Percentiles rank a stretch among this genome's conserved stretches.
Evolutionary conservation across 1,284 basidiomycete genomes (phyloP).

Genomic region (Coriolopsis trogii): DNA sequence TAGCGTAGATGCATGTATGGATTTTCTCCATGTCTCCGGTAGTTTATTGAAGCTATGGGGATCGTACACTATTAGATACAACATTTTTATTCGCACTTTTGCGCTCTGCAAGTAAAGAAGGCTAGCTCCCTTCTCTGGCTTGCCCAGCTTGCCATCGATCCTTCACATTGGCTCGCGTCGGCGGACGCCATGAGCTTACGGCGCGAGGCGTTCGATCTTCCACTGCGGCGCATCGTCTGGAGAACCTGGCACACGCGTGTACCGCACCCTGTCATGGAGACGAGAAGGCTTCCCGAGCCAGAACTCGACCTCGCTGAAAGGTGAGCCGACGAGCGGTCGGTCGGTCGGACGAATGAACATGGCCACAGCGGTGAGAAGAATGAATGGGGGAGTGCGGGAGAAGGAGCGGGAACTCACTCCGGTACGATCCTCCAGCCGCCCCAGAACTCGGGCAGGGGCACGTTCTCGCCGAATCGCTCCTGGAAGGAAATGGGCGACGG

Average conservation of each 20-base stretch:
- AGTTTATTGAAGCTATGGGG: conserved; percentile 2
- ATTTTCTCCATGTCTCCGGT: conserved; percentile 2
- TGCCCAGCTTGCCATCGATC: too few relatives aligned
- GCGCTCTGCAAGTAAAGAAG: not conserved
- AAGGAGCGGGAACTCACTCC: conserved; percentile 58
- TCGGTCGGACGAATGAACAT: too few relatives aligned
- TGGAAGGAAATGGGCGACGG: too few relatives aligned
- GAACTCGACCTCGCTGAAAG: conserved; percentile 82
- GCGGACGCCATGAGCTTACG: too few relatives aligned
- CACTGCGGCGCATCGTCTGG: conserved; percentile 57
- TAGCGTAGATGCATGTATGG: conserved; percentile 16
- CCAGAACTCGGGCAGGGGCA: conserved; percentile 93
- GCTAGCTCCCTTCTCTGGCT: not conserved
- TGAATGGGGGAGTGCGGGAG: too few relatives aligned
- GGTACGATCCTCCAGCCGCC: conserved; percentile 95
- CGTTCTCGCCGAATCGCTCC: conserved; percentile 63
- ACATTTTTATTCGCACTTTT: not conserved
- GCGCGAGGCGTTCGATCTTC: conserved; percentile 77
- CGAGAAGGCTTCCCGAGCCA: conserved; percentile 92
- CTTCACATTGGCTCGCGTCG: too few relatives aligned
- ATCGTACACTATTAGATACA: conserved; percentile 11
- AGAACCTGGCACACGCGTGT: conserved; percentile 61
- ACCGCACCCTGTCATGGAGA: conserved; percentile 87
- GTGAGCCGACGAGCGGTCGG: too few relatives aligned
- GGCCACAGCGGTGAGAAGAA: too few relatives aligned